phyloP scores from a whole-genome alignment of 352 stramenopile genomes.

The Phytophthora constricta region DNA sequence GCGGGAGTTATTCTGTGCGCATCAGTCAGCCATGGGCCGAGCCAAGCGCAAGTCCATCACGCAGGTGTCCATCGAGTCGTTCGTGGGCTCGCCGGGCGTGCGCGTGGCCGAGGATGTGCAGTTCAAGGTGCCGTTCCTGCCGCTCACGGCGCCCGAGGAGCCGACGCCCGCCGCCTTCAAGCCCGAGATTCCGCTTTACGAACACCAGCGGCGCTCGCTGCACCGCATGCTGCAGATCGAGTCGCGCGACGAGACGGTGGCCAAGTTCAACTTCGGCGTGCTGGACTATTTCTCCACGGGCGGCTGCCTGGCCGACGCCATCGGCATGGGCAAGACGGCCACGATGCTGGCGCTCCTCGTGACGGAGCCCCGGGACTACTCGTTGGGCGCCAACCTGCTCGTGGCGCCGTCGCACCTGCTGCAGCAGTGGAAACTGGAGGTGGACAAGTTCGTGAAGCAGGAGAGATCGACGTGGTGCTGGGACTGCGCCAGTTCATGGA shows the following conservation, averaged over 20 bases:
- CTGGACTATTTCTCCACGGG: conserved; percentile 76
- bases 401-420: conserved; percentile 83
- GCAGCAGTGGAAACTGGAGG: conserved; percentile 81
- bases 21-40: conserved; percentile 13
- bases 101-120: conserved; percentile 65
- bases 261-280: conserved; percentile 79
- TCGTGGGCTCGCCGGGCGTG: conserved; percentile 45
- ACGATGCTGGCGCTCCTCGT: conserved; percentile 82
- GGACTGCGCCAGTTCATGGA: conserved; percentile 64
- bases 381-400: conserved; percentile 65
- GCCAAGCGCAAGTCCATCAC: conserved; percentile 34
- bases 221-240: conserved; percentile 89
- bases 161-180: conserved; percentile 67
- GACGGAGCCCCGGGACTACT: conserved; percentile 60
- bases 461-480: conserved; percentile 78
- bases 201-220: conserved; percentile 84
- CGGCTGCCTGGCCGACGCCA: conserved; percentile 77
- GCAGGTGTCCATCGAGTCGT: conserved; percentile 65
- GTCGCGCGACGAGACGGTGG: conserved; percentile 60
- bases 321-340: conserved; percentile 87
- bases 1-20: neutral
- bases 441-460: conserved; percentile 76
- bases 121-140: conserved; percentile 87
- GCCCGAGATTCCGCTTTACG: conserved; percentile 60
- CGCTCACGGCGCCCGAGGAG: conserved; percentile 69